Conservation (phyloP, 176 grass and related monocot genomes). For the Triticum timopheevii region DNA sequence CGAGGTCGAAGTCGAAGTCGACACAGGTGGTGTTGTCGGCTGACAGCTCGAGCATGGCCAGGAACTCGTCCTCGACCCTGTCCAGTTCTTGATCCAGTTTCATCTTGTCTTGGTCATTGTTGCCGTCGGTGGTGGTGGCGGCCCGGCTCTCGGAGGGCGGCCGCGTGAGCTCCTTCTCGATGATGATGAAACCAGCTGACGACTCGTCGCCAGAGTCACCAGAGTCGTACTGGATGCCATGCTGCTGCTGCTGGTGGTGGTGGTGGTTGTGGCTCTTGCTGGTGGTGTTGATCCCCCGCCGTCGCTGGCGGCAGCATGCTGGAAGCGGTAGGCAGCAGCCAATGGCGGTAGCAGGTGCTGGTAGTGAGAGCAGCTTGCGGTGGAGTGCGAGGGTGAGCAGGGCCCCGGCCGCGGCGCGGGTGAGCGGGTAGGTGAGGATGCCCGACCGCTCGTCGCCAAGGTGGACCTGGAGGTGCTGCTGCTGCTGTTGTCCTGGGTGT, state of each 20-base stretch:
- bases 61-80: constrained; percentile 63
- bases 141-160: constrained; percentile 45
- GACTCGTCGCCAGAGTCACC: constrained; percentile 27
- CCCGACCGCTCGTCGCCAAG: background rate
- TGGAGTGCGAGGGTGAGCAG: constrained; percentile 50
- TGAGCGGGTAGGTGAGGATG: constrained; percentile 45
- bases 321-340: background rate
- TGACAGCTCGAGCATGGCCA: constrained; percentile 55
- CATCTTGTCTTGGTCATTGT: background rate
- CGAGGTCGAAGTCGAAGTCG: background rate
- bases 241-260: background rate
- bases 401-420: background rate
- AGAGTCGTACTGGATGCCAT: background rate
- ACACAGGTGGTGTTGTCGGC: background rate
- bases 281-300: no score
- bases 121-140: constrained; percentile 39
- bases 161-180: constrained; percentile 41
- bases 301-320: background rate
- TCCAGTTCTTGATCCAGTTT: background rate
- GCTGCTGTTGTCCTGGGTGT: background rate
- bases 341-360: no score
- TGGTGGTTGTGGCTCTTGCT: no score
- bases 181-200: constrained; percentile 59
- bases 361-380: constrained; percentile 31
- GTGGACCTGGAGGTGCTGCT: background rate